Base-by-base conservation (phyloP, 179 eudicot genomes). In the Silene vulgaris region DNA sequence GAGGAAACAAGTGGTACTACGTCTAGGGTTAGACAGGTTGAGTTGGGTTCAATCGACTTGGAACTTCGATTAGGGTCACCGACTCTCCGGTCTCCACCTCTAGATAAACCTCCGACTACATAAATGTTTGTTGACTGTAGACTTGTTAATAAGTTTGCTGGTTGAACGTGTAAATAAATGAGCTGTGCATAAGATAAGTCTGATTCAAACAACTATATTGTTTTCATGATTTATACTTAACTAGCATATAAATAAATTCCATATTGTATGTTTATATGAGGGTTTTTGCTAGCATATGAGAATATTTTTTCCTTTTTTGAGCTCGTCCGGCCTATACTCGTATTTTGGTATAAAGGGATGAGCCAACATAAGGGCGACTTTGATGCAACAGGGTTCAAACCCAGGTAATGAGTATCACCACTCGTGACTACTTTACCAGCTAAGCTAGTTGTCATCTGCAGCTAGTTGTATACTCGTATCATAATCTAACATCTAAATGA, bases 61-160 rank as follows among this genome's bases (percentile, higher is more conserved):
- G 91, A 88, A 81, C 91, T 88, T 61, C 87, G 91, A 17, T 62
- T 86, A 69, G 89, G 89, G 72, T 77, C 67, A 6, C 43, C 43
- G 6, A 35, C n/a, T n/a, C n/a, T n/a, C n/a, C n/a, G 3, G 32
- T 30, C 3, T 2, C 75, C 79, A 70, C 86, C 84, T 57, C 20
- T 30, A 1, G 19, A 68, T 40, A 30, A 59, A 13, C 12, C 19
- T 35, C 30, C 56, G 14, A 75, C 48, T 28, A 54, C 8, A 40
- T 7, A 40, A 40, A 63, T 0, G 17, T 40, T 2, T 13, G 28
- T 29, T 54, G 30, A 40, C 2, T 40, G 12, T 17, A 73, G 68
- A 37, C 0, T 16, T 45, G 20, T 35, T 11, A 19, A 19, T 13
- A 73, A 59, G 50, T 62, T 74, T 37, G 60, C 1, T 37, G 69